Evolutionary conservation across 495 filamentous ascomycete genomes (phyloP).

Genomic region (Talaromyces stipitatus): DNA sequence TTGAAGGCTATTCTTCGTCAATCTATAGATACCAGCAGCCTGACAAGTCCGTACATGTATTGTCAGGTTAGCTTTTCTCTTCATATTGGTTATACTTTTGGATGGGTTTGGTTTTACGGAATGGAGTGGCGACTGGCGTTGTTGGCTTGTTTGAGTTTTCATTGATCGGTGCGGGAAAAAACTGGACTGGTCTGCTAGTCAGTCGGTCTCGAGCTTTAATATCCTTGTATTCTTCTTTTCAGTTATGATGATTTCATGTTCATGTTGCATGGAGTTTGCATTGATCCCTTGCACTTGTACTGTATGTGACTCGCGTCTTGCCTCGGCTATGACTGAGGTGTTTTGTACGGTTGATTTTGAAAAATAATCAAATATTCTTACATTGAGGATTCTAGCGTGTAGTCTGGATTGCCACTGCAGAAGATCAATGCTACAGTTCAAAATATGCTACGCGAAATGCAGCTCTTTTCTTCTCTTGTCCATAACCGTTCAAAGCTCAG

Average conservation of each 20-base stretch:
- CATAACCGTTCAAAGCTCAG: background rate
- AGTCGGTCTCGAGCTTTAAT: background rate
- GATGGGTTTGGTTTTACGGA: background rate
- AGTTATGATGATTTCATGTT: background rate
- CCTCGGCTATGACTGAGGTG: background rate
- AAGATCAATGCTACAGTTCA: no score
- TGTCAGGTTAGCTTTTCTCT: background rate
- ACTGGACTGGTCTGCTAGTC: background rate
- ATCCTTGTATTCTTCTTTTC: background rate
- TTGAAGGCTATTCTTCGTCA: slow-evolving; percentile 1
- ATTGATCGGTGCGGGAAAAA: no score
- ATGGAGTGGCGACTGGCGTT: background rate
- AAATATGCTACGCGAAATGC: background rate
- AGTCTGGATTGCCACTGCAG: no score
- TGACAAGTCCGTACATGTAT: background rate
- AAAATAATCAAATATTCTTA: background rate
- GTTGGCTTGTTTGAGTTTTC: background rate
- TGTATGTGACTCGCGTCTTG: background rate
- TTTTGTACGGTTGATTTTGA: background rate
- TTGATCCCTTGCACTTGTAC: background rate
- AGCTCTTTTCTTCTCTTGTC: background rate
- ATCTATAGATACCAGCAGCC: slow-evolving; percentile 3
- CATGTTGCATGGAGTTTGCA: slow-evolving; percentile 1
- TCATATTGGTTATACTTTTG: background rate
- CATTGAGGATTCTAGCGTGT: no score